These are phyloP conservation scores for Schoenoplectus triqueter DNA, from an alignment of 202 grass and related monocot species.

Conservation along the genomic window DNA sequence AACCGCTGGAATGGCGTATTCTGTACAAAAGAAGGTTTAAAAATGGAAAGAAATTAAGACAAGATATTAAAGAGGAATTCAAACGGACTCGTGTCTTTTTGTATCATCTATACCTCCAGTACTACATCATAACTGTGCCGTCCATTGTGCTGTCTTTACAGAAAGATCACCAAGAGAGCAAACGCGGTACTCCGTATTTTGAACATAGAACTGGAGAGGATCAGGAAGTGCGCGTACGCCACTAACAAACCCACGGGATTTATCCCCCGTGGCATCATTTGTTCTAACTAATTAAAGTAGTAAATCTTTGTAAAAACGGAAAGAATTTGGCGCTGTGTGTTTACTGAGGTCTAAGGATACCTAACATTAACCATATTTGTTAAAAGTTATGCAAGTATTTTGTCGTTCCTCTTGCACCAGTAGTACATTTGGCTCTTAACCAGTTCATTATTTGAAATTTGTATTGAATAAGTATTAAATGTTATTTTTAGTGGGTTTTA, in stretches of 20 bases:
- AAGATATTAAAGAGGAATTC: constrained; percentile 4
- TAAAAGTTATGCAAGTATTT: too few species aligned
- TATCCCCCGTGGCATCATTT: background rate
- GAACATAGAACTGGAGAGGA: background rate
- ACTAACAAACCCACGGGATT: constrained; percentile 20
- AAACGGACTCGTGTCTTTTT: constrained; percentile 21
- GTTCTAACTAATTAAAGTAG: constrained; percentile 20
- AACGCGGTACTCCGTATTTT: background rate
- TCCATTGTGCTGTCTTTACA: background rate
- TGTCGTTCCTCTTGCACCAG: too few species aligned
- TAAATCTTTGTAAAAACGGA: constrained; percentile 13
- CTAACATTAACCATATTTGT: background rate
- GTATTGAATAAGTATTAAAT: too few species aligned
- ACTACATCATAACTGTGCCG: background rate
- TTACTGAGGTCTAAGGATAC: background rate
- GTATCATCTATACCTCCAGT: background rate
- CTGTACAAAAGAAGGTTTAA: constrained; percentile 22
- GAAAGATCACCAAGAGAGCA: too few species aligned
- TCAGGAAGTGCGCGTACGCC: background rate
- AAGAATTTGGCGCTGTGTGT: background rate
- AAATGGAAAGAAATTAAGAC: background rate
- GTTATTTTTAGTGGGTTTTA: too few species aligned
- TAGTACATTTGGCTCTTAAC: too few species aligned
- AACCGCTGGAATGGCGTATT: constrained; percentile 15
- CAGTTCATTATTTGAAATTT: too few species aligned